Conservation (phyloP, 2,329 filamentous ascomycete genomes). For the Xylariaceae sp. region DNA sequence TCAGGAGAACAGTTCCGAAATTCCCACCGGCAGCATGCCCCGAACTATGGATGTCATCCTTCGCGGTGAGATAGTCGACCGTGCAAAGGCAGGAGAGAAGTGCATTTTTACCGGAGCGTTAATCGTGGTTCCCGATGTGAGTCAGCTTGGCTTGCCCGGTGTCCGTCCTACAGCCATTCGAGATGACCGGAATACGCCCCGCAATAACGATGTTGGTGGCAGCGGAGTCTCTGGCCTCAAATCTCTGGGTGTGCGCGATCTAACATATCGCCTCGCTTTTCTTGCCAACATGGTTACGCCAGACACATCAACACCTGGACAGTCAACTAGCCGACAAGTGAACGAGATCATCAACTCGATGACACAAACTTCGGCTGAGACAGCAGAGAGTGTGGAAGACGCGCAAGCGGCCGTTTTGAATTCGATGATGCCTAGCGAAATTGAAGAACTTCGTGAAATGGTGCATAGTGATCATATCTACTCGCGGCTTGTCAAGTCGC, state of each 20-base stretch:
- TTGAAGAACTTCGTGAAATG: constrained; percentile 89
- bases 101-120: constrained; percentile 96
- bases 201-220: constrained; percentile 81
- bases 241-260: constrained; percentile 88
- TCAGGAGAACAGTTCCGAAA: constrained; percentile 97
- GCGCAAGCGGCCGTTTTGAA: constrained; percentile 87
- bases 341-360: constrained; percentile 85
- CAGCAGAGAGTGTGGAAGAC: constrained; percentile 75
- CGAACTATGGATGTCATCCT: constrained; percentile 97
- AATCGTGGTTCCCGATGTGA: constrained; percentile 96
- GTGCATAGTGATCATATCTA: constrained; percentile 97
- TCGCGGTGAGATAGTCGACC: constrained; percentile 95
- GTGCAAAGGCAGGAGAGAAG: constrained; percentile 96
- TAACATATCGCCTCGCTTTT: constrained; percentile 97
- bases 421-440: constrained; percentile 84
- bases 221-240: constrained; percentile 88
- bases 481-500: constrained; percentile 86
- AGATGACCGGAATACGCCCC: constrained; percentile 75
- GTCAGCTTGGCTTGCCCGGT: constrained; percentile 89
- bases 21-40: constrained; percentile 98
- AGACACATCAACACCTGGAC: constrained; percentile 81
- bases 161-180: constrained; percentile 81
- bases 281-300: constrained; percentile 94
- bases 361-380: constrained; percentile 74
- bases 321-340: constrained; percentile 75